A percentile compares a stretch with the other conserved stretches of the same genome.
These are phyloP conservation scores for Neurospora crassa DNA, from an alignment of 2,329 filamentous ascomycete species.

Conservation along the genomic window DNA sequence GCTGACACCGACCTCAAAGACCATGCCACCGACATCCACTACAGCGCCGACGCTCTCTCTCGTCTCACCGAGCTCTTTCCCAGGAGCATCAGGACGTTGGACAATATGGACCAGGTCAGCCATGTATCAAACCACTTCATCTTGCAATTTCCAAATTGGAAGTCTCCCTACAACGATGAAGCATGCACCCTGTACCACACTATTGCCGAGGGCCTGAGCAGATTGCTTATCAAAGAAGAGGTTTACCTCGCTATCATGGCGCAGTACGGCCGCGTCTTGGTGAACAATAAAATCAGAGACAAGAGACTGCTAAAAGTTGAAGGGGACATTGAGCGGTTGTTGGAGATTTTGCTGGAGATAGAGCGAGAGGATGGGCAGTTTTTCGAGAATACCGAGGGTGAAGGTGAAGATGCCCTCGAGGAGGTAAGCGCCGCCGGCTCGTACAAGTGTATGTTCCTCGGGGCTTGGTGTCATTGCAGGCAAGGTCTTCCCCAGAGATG, in stretches of 20 bases:
- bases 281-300: neutral
- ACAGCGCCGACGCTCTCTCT: neutral
- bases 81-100: neutral
- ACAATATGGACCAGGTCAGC: neutral
- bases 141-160: no score
- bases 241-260: accelerated
- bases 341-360: neutral
- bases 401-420: no score
- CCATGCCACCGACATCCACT: neutral
- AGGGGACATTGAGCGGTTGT: neutral
- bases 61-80: neutral
- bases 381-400: no score
- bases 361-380: neutral
- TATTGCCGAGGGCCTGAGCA: neutral
- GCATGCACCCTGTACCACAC: neutral
- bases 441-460: neutral
- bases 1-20: neutral
- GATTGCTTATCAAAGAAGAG: neutral
- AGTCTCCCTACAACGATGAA: neutral
- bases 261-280: accelerated
- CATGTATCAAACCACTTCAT: no score
- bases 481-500: neutral
- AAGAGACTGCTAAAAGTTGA: neutral
- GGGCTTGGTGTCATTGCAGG: neutral
- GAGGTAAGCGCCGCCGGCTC: neutral